Conservation (phyloP, 257 asterid species). For the Eustoma russellianum region DNA sequence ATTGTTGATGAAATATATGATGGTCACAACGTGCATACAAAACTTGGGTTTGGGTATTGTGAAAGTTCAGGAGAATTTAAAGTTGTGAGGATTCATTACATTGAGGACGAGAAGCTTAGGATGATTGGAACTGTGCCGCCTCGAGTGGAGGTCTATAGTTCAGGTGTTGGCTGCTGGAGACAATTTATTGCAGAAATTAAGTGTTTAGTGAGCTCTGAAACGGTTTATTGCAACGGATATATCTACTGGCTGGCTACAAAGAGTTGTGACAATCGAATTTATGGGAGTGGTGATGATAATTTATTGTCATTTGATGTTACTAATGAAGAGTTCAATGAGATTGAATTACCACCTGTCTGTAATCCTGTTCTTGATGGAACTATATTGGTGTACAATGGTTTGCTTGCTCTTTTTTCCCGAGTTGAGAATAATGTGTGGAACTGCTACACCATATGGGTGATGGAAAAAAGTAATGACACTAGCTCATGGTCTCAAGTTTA, state of each 20-base stretch:
- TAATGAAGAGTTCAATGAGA: constrained; percentile 6
- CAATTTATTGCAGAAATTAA: constrained; percentile 3
- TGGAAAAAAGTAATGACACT: neutral
- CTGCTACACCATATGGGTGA: constrained; percentile 9
- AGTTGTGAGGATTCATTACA: constrained; percentile 12
- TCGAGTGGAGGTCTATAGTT: constrained; percentile 6
- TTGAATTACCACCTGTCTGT: neutral
- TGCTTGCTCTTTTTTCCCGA: constrained; percentile 7
- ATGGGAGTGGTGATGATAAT: neutral
- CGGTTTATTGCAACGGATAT: constrained; percentile 9
- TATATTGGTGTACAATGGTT: constrained; percentile 8
- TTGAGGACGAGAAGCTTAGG: neutral
- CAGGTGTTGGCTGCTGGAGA: constrained; percentile 1
- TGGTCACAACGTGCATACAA: neutral
- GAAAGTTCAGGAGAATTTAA: constrained; percentile 5
- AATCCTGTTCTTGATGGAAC: neutral
- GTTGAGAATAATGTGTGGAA: neutral
- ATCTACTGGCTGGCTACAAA: constrained; percentile 7
- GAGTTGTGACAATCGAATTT: neutral
- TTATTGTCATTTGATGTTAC: constrained; percentile 7
- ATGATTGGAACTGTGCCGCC: constrained; percentile 4
- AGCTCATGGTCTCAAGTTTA: constrained; percentile 2
- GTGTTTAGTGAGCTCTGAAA: constrained; percentile 1
- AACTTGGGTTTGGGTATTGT: constrained; percentile 11
- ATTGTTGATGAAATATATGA: constrained; percentile 7